A percentile compares a stretch with the other conserved stretches of the same genome.
Evolutionary conservation across 1,139 yeast genomes (phyloP).

Genomic region (Yueomyces sp.): DNA sequence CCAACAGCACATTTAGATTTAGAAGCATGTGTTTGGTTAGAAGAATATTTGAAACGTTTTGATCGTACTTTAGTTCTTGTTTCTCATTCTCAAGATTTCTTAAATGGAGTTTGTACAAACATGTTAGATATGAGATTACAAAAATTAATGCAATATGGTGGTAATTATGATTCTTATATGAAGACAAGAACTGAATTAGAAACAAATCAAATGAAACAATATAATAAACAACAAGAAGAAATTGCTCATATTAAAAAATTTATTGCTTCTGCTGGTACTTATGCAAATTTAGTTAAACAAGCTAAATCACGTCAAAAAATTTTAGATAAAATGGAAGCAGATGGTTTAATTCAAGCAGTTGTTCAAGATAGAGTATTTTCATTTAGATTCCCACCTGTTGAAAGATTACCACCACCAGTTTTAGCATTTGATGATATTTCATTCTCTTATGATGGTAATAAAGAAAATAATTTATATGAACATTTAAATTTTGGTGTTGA

Average conservation of each 20-base stretch:
- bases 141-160: conserved; percentile 69
- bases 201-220: conserved; percentile 96
- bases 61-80: conserved; percentile 89
- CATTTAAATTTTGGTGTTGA: conserved; percentile 94
- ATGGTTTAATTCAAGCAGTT: conserved; percentile 90
- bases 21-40: conserved; percentile 99
- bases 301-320: conserved; percentile 99
- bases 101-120: conserved; percentile 95
- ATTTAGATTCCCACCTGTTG: conserved; percentile 90
- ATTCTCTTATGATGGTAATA: conserved; percentile 79
- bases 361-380: conserved; percentile 87
- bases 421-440: conserved; percentile 92
- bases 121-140: conserved; percentile 92
- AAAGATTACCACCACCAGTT: conserved; percentile 97
- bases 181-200: conserved; percentile 92
- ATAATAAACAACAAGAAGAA: conserved; percentile 95
- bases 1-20: conserved; percentile 99
- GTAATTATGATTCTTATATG: conserved; percentile 94
- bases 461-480: conserved; percentile 82
- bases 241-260: conserved; percentile 95
- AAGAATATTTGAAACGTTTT: conserved; percentile 89
- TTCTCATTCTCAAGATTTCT: conserved; percentile 98
- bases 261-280: conserved; percentile 99
- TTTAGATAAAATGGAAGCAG: conserved; percentile 99
- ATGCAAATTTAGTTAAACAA: conserved; percentile 96